Base-by-base conservation (phyloP, 176 grass and related monocot genomes). In the Carex scoparia region DNA sequence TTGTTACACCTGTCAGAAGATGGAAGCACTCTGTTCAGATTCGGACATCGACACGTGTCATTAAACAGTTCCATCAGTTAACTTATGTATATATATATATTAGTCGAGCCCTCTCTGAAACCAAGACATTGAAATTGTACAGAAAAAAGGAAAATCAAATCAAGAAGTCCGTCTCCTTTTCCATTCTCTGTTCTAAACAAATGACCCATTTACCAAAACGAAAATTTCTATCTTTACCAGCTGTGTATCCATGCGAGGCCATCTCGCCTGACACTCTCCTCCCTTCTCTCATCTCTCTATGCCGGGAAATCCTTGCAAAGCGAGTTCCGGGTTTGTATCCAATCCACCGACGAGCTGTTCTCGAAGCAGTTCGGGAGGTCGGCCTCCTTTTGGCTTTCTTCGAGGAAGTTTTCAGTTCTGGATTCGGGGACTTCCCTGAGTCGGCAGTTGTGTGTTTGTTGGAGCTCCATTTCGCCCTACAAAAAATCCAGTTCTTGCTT, bases 381-480 rank as follows among this genome's bases (percentile, higher is more conserved):
- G 91, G 91, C 28, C 57, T 93, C 5, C 88, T 98, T 0, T 91
- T 79, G 7, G 81, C 77, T 0, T 90, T 98, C 72, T 69, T 98
- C 8, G 91, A 90, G 80, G 96, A 98, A 81, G 44, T 94, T n/a
- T 85, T 69, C 18, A 82, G 81, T 5, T 85, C 48, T 1, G 60
- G 62, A 13, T 62, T 83, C 1, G 3, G 0, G 48, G 1, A 53
- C 0, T 5, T 91, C 49, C 85, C 92, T 0, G 3, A 18, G 0
- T 94, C 91, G 1, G 86, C 84, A 27, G 77, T 86, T 33, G 83
- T 98, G n/a, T 85, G 88, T 9, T 86, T 98, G 54, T 92, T 88
- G 63, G 96, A 98, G 90, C 86, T 98, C 76, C 93, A 98, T 86
- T 89, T 95, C 44, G 80, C 96, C 28, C 69, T 95, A 46, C 96